These are phyloP conservation scores for Boletus fagicola DNA, from an alignment of 768 basidiomycete genomes.

Conservation along the genomic window DNA sequence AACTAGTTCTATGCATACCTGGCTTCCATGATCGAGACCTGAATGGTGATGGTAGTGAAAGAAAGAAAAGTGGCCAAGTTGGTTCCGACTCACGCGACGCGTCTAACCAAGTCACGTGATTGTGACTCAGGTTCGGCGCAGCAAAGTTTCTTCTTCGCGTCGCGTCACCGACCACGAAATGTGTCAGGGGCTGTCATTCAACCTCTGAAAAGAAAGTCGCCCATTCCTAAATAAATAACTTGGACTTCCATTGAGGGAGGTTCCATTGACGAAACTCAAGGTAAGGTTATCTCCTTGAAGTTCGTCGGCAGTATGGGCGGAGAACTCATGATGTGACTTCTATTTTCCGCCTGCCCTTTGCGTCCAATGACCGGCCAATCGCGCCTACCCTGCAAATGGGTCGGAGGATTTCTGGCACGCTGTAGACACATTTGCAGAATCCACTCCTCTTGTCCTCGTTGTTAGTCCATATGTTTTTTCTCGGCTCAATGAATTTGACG, in stretches of 20 bases:
- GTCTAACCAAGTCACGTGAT: constrained; percentile 23
- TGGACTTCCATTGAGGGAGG: no score
- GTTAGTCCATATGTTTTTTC: not conserved
- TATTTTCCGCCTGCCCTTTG: not conserved
- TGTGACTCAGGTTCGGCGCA: no score
- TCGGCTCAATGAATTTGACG: not conserved
- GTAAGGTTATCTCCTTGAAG: not conserved
- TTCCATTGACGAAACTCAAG: not conserved
- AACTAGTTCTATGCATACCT: constrained; percentile 12
- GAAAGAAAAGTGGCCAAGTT: constrained; percentile 1
- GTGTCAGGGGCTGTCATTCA: no score
- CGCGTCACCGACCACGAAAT: no score
- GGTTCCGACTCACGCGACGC: constrained; percentile 22
- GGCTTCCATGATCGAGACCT: constrained; percentile 23
- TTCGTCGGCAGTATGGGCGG: constrained; percentile 27
- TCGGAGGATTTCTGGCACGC: not conserved
- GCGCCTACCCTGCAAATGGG: not conserved
- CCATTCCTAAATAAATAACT: no score
- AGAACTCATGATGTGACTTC: not conserved
- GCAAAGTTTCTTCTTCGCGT: not conserved
- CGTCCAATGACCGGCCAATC: not conserved
- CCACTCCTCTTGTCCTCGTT: not conserved
- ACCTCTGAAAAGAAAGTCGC: no score
- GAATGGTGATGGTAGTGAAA: constrained; percentile 4
- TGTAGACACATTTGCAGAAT: not conserved